Base-by-base conservation (phyloP, 306 rosid species). In the Calophaca sinica region DNA sequence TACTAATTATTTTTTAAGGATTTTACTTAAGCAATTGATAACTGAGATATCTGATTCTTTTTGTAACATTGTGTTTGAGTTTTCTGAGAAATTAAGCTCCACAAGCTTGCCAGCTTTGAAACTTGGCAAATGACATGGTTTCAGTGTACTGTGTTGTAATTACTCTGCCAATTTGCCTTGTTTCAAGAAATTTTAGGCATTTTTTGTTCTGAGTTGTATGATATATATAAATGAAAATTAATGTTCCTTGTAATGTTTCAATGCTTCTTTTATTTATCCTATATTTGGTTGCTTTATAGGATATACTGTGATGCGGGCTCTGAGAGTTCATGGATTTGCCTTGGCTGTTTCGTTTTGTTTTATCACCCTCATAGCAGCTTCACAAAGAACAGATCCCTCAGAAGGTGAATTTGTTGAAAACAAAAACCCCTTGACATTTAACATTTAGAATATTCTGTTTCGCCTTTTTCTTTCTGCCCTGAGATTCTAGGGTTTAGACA, bases 351-450 rank as follows among this genome's bases (percentile, higher is more conserved):
- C 51, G 67, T 68, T 62, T 74, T 88, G 80, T 53, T 74, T 48
- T 73, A 48, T 84, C 63, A 28, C 75, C 35, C 52, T 86, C 49
- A 72, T 75, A 48, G 81, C 83, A 9, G 75, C 49, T 11, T 81
- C 94, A 57, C 81, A 74, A 13, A 42, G 8, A 71, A 87, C 90
- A 54, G 75, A 87, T 76, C 92, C 94, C 80, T 86, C 93, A 4
- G 98, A 93, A 87, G 96, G 98, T 93, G 60, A 84, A 2, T 53
- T 67, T 53, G 15, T 28, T 28, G 3, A 50, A 12, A 7, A 28
- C 11, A 31, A 6, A 38, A 9, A 0, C 26, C 26, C 26, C 26
- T 20, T 20, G 1, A 20, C 26, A 20, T 20, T 7, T 28, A 35
- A 12, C 38, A 50, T 44, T 65, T 36, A 62, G 32, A 44, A 39